Evolutionary conservation across 2,329 filamentous ascomycete genomes (phyloP).

Genomic region (Pseudohalonectria lignicola): DNA sequence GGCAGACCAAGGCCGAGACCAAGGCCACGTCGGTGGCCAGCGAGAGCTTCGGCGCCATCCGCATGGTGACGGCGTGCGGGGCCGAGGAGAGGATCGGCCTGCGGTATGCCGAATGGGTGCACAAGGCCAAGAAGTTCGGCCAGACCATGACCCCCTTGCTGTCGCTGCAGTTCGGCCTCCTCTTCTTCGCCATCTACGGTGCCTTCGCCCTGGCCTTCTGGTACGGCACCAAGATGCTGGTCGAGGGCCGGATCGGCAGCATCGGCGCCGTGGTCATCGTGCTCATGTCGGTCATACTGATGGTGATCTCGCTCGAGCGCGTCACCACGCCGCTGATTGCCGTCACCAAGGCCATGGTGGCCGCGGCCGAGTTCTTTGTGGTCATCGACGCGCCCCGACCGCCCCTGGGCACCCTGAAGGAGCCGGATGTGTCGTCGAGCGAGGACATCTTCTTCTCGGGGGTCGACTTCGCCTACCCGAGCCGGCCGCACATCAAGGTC

Average conservation of each 20-base stretch:
- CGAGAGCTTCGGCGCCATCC: slow-evolving; percentile 47
- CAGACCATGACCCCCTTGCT: slow-evolving; percentile 37
- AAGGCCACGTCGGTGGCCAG: slow-evolving; percentile 49
- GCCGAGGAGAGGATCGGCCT: slow-evolving; percentile 42
- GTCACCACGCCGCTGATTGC: slow-evolving; percentile 49
- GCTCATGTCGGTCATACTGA: slow-evolving; percentile 46
- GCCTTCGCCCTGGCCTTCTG: slow-evolving; percentile 50
- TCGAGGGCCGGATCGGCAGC: slow-evolving; percentile 32
- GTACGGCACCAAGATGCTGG: slow-evolving; percentile 44
- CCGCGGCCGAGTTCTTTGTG: slow-evolving; percentile 45
- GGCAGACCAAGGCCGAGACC: slow-evolving; percentile 38
- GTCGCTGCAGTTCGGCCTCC: slow-evolving; percentile 38
- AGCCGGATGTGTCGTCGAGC: slow-evolving; percentile 35
- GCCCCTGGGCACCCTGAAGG: slow-evolving; percentile 25
- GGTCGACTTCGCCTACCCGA: slow-evolving; percentile 66
- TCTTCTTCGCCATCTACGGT: slow-evolving; percentile 43
- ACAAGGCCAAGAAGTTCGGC: slow-evolving; percentile 39
- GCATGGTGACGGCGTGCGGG: slow-evolving; percentile 53
- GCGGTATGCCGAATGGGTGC: slow-evolving; percentile 43
- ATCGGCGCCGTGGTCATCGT: slow-evolving; percentile 46
- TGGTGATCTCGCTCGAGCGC: slow-evolving; percentile 44
- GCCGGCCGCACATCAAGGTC: slow-evolving; percentile 51
- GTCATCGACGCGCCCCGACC: slow-evolving; percentile 38
- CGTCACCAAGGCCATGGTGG: slow-evolving; percentile 43
- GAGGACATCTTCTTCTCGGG: slow-evolving; percentile 49